Base-by-base conservation (phyloP, 257 asterid genomes). In the Nicotiana obtusifolia region DNA sequence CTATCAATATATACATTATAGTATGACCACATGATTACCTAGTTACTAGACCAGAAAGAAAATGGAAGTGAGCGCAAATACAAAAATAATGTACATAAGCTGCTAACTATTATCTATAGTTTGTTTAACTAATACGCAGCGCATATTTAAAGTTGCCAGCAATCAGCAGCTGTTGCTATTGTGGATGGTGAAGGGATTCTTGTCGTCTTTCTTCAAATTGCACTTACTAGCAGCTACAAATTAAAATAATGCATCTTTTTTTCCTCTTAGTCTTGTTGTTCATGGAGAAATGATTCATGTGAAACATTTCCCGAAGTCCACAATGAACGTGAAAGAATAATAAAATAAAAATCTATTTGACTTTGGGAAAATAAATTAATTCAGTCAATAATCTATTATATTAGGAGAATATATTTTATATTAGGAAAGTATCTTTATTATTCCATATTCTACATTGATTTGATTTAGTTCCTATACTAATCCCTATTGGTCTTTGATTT, bases 171-270 rank as follows among this genome's bases (percentile, higher is more conserved):
- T 44, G 78, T 59, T 64, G 4, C 47, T 20, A 61, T 56, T 75
- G 54, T 78, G 82, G 78, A 62, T 49, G 64, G 80, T 71, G 81
- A 22, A 80, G 80, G 56, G 20, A 44, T 60, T 22, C 14, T 60
- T 60, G 81, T 80, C 76, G 16, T 41, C 53, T 41, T 57, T 33
- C 14, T 22, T 52, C 60, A 44, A 44, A 44, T 44, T 71, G 60
- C 35, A 22, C 1, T 71, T 13, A 11, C 20, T 24, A 68, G 11
- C 0, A 41, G 11, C 54, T 35, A 44, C 11, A 41, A 37, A 37
- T 37, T 37, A 1, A 49, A 13, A 52, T 14, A 49, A 10, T 49
- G 5, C 17, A 11, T 52, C 56, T 52, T 4, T 52, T 4, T 52
- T 13, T 52, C 15, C 4, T 64, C 69, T 30, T 41, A 41, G 47